Base-by-base conservation (phyloP, 2,329 filamentous ascomycete species). In the Colletotrichum tamarilloi region DNA sequence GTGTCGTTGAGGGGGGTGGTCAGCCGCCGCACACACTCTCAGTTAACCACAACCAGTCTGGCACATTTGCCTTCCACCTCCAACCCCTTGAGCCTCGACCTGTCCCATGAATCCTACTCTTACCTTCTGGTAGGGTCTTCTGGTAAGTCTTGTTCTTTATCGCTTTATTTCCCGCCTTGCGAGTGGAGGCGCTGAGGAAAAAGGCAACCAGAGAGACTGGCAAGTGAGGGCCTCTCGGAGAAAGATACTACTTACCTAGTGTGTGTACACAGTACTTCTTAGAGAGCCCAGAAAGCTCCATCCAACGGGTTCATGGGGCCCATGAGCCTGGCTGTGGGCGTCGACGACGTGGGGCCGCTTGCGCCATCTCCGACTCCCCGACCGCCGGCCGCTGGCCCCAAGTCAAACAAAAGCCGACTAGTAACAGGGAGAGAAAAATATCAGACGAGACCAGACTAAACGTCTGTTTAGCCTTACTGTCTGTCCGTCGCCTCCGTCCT, bases 321-420 rank as follows among this genome's bases (percentile, higher is more conserved):
- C 57, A 62, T 35, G 56, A 62, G 56, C 42, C 57, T 63, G 66
- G 30, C 19, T 24, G 52, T 19, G n/a, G 24, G 55, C 30, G 24
- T 67, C 32, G 22, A 57, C 57, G 12, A 62, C 64, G 53, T 72
- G 69, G 69, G 55, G 70, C 53, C 53, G 70, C 66, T 67, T 72
- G 66, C 58, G 42, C 53, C 66, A 56, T 62, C 68, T 63, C 58
- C 49, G 52, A 62, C 52, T 42, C 52, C 32, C 58, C 42, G 69
- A 59, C 69, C 53, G 32, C 67, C 59, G 66, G 59, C 69, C 65
- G 35, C 57, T 49, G 19, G 19, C 55, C 42, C 46, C 42, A 70
- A 59, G 62, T 55, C 55, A 59, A 52, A 60, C 55, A 67, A 52
- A 62, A 62, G 28, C 56, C 42, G 53, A 46, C 42, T 49, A n/a